These are phyloP conservation scores for Jatropha curcas DNA, from an alignment of 345 rosid species.

Conservation along the genomic window DNA sequence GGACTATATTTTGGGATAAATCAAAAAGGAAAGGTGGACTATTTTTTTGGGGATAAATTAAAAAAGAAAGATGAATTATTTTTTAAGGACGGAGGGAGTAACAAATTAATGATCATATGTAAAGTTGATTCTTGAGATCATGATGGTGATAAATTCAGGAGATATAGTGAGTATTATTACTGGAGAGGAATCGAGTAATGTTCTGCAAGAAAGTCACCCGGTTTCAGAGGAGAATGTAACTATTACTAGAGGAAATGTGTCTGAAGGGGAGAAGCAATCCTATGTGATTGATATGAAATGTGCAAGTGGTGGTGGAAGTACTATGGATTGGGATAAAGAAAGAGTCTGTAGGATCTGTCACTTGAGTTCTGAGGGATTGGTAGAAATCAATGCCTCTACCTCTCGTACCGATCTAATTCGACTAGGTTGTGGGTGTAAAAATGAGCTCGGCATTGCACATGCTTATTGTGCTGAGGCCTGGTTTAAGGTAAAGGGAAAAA, in stretches of 20 bases:
- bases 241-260: conserved; percentile 22
- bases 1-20: too few relatives aligned
- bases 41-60: too few relatives aligned
- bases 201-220: conserved; percentile 27
- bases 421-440: conserved; percentile 93
- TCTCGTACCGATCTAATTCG: conserved; percentile 49
- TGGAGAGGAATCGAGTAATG: conserved; percentile 21
- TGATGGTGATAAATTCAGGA: conserved; percentile 20
- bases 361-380: conserved; percentile 58
- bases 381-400: conserved; percentile 27
- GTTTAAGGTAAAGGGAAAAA: conserved; percentile 90
- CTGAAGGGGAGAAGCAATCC: conserved; percentile 39
- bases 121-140: conserved; percentile 32
- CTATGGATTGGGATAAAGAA: conserved; percentile 48
- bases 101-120: too few relatives aligned
- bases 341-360: conserved; percentile 87
- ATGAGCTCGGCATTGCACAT: conserved; percentile 85
- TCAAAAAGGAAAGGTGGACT: too few relatives aligned
- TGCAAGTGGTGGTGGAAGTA: conserved; percentile 21
- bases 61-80: too few relatives aligned
- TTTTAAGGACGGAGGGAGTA: too few relatives aligned
- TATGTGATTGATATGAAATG: conserved; percentile 48
- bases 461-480: conserved; percentile 83
- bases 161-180: conserved; percentile 21
- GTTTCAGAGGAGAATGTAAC: conserved; percentile 27